Evolutionary conservation across 2,329 filamentous ascomycete genomes (phyloP).

Genomic region (Diaporthe vaccinii): DNA sequence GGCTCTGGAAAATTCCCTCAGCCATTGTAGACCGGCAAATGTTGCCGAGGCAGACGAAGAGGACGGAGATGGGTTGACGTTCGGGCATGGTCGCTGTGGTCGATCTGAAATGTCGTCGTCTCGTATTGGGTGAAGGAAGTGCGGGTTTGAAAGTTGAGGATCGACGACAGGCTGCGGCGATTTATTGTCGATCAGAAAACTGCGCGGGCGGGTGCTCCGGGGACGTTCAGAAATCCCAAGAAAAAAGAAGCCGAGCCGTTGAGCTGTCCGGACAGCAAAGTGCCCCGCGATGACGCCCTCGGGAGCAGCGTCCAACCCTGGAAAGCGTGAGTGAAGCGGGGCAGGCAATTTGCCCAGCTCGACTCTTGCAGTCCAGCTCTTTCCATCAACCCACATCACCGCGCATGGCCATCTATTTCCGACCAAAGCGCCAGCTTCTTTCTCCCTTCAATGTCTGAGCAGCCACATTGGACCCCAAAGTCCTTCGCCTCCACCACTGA

Average conservation of each 20-base stretch:
- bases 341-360: constrained; percentile 29
- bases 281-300: constrained; percentile 28
- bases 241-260: constrained; percentile 14
- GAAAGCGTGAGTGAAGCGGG: constrained; percentile 2
- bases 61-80: constrained; percentile 70
- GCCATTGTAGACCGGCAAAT: constrained; percentile 97
- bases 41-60: constrained; percentile 98
- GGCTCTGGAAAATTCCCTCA: constrained; percentile 88
- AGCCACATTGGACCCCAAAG: background rate
- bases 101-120: background rate
- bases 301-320: constrained; percentile 32
- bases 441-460: background rate
- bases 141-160: background rate
- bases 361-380: background rate
- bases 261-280: constrained; percentile 12
- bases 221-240: background rate
- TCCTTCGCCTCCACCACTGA: background rate
- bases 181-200: constrained; percentile 17
- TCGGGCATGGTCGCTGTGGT: constrained; percentile 35
- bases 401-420: background rate
- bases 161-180: constrained; percentile 22
- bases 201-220: constrained; percentile 21
- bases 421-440: background rate
- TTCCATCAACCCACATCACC: constrained; percentile 21
- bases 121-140: background rate